These are phyloP conservation scores for Digitaria exilis DNA, from an alignment of 202 grass and related monocot species.

Conservation along the genomic window DNA sequence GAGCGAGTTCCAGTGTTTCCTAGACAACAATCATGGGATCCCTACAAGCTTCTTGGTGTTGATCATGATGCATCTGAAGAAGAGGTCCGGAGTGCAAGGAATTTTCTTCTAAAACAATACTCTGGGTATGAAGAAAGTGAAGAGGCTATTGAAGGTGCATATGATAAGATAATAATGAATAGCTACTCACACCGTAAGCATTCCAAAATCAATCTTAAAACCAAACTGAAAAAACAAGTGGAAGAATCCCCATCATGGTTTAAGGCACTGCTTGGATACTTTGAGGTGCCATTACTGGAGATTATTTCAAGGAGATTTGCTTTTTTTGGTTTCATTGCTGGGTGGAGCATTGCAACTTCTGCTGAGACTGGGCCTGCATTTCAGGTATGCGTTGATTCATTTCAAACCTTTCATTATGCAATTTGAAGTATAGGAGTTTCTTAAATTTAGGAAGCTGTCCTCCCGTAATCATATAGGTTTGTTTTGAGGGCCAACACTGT, in stretches of 20 bases:
- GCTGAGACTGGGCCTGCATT: conserved; percentile 82
- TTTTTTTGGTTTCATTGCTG: conserved; percentile 78
- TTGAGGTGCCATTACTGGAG: conserved; percentile 67
- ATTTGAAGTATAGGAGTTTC: background rate
- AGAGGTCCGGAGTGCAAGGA: conserved; percentile 70
- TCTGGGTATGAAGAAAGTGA: conserved; percentile 68
- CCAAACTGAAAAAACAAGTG: conserved; percentile 68
- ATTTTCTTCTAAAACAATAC: conserved; percentile 79
- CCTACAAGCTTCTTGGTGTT: conserved; percentile 78
- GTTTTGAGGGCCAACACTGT: background rate
- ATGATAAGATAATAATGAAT: conserved; percentile 91
- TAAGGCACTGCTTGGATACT: conserved; percentile 58
- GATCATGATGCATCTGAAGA: conserved; percentile 76
- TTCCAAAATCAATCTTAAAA: conserved; percentile 84
- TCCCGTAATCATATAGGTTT: background rate
- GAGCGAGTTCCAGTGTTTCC: conserved; percentile 60
- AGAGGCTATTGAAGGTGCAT: conserved; percentile 90
- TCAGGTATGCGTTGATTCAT: conserved; percentile 58
- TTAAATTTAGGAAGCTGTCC: background rate
- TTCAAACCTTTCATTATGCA: background rate
- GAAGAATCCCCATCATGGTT: conserved; percentile 81
- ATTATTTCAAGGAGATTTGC: conserved; percentile 56
- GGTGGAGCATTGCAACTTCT: conserved; percentile 84
- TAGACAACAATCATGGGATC: conserved; percentile 61
- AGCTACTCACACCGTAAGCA: conserved; percentile 75